phyloP scores from a whole-genome alignment of 176 grass and related monocot genomes.

The Thinopyrum elongatum region DNA sequence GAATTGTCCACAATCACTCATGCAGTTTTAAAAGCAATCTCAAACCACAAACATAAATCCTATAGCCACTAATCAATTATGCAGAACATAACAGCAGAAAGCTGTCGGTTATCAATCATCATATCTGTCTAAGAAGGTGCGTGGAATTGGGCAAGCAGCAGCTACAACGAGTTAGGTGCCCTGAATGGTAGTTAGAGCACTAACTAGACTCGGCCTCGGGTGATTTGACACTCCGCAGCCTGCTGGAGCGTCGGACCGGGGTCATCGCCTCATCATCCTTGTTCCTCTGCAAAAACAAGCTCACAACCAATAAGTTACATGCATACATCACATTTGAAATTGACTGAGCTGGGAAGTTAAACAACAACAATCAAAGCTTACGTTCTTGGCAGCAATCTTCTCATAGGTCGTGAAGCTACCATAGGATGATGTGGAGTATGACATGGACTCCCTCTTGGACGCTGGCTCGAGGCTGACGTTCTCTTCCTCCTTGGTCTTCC shows the following conservation, averaged over 20 bases:
- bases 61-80: not conserved
- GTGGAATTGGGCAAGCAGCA: slow-evolving; percentile 4
- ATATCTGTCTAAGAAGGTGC: slow-evolving; percentile 8
- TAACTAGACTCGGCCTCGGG: slow-evolving; percentile 32
- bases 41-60: not conserved
- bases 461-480: slow-evolving; percentile 24
- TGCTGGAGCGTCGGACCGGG: slow-evolving; percentile 78
- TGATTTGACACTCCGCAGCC: slow-evolving; percentile 54
- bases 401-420: slow-evolving; percentile 84
- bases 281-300: slow-evolving; percentile 35
- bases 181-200: slow-evolving; percentile 21
- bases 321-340: not conserved
- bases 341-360: not conserved
- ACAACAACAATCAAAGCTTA: slow-evolving; percentile 8
- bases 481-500: slow-evolving; percentile 32
- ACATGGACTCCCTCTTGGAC: slow-evolving; percentile 55
- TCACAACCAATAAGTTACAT: not conserved
- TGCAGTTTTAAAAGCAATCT: slow-evolving; percentile 3
- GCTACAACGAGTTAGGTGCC: slow-evolving; percentile 27
- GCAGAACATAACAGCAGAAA: slow-evolving; percentile 47
- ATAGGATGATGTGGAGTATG: slow-evolving; percentile 54
- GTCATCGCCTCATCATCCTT: slow-evolving; percentile 81
- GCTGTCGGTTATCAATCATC: slow-evolving; percentile 38
- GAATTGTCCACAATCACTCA: slow-evolving; percentile 18
- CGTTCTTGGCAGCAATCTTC: slow-evolving; percentile 80